Percentiles rank a stretch among this genome's conserved stretches.
These are phyloP conservation scores for Fusarium camptoceras DNA, from an alignment of 2,329 filamentous ascomycete species.

Conservation along the genomic window DNA sequence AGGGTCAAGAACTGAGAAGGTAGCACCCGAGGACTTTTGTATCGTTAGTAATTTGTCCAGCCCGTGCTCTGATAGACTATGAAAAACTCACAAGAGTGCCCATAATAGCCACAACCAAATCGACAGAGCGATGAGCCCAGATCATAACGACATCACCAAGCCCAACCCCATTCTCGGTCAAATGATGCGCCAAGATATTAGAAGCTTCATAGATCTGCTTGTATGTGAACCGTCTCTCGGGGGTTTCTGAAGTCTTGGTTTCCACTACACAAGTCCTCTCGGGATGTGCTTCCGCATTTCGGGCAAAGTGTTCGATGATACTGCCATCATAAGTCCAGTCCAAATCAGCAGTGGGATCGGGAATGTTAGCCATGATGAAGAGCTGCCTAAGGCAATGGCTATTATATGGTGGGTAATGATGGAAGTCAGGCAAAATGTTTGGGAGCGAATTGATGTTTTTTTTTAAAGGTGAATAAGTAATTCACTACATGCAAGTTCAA, in stretches of 20 bases:
- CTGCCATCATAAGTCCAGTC: conserved; percentile 72
- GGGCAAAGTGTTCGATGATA: conserved; percentile 77
- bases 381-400: conserved; percentile 3
- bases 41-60: not conserved
- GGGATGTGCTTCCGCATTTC: conserved; percentile 75
- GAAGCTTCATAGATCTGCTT: conserved; percentile 86
- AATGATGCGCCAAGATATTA: conserved; percentile 82
- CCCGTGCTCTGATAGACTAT: not conserved
- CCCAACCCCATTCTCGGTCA: conserved; percentile 72
- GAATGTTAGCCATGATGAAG: conserved; percentile 48
- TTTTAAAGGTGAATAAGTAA: conserved; percentile 1
- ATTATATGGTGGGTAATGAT: not conserved
- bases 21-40: conserved; percentile 52
- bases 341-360: conserved; percentile 76
- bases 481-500: conserved; percentile 3
- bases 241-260: conserved; percentile 58
- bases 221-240: conserved; percentile 81
- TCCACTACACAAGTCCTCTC: conserved; percentile 65
- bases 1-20: conserved; percentile 34
- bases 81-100: conserved; percentile 60
- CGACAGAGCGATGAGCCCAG: conserved; percentile 81
- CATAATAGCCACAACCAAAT: conserved; percentile 78
- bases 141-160: conserved; percentile 94
- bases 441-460: not conserved
- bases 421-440: not conserved